phyloP scores from a whole-genome alignment of 495 filamentous ascomycete species.

The Letharia columbiana region DNA sequence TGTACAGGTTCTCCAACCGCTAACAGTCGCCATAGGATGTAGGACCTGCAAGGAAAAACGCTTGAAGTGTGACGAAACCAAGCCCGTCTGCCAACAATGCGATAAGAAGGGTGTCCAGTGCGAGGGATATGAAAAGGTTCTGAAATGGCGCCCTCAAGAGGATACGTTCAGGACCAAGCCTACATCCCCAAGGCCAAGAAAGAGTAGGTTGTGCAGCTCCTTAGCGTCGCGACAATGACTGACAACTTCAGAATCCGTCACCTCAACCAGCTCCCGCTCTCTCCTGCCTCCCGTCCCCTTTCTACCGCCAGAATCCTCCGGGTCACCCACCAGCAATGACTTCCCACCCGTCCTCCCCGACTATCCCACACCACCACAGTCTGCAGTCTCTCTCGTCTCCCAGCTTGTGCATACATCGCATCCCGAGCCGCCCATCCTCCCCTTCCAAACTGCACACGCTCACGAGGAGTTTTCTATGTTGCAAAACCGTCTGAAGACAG shows the following conservation, averaged over 20 bases:
- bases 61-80: slow-evolving; percentile 74
- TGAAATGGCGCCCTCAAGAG: slow-evolving; percentile 76
- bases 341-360: background rate
- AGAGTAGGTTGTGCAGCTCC: slow-evolving; percentile 32
- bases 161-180: slow-evolving; percentile 51
- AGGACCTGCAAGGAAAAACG: slow-evolving; percentile 75
- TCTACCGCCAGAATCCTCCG: background rate
- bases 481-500: slow-evolving; percentile 1
- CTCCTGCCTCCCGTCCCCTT: slow-evolving; percentile 19
- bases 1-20: slow-evolving; percentile 7
- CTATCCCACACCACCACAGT: slow-evolving; percentile 15
- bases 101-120: slow-evolving; percentile 59
- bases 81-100: slow-evolving; percentile 68
- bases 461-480: background rate
- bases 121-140: slow-evolving; percentile 75
- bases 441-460: background rate
- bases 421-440: background rate
- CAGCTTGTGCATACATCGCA: background rate
- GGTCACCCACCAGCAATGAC: slow-evolving; percentile 1
- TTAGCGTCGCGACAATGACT: background rate
- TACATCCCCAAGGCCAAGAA: slow-evolving; percentile 37
- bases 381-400: slow-evolving; percentile 7
- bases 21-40: slow-evolving; percentile 50
- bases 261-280: slow-evolving; percentile 3
- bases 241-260: slow-evolving; percentile 8